Percentiles rank a stretch among this genome's conserved stretches.
These are phyloP conservation scores for Chlamydomonas schloesseri DNA, from an alignment of 139 green algal genomes.

Conservation along the genomic window DNA sequence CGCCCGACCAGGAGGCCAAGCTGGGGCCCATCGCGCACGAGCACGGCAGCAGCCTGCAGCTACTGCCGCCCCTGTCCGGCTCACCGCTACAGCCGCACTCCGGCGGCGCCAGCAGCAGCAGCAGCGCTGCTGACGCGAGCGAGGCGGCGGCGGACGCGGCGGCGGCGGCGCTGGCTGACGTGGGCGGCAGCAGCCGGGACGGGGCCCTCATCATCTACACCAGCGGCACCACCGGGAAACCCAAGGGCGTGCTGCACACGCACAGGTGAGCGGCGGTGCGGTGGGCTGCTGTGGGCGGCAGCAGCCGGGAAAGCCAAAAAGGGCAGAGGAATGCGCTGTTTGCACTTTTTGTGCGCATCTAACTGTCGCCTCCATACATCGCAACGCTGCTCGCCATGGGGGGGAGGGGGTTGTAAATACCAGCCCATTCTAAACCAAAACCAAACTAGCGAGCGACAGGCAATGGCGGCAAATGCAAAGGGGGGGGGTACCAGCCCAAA, in stretches of 20 bases:
- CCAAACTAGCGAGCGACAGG: too few species aligned
- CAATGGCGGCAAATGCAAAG: too few species aligned
- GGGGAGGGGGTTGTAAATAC: too few species aligned
- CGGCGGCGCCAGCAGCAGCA: not conserved
- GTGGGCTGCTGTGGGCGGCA: too few species aligned
- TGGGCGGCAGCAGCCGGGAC: constrained; percentile 2
- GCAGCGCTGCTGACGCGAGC: too few species aligned
- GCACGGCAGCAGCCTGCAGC: constrained; percentile 38
- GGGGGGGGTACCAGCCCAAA: too few species aligned
- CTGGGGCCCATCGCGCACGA: constrained; percentile 25
- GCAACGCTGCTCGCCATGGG: too few species aligned
- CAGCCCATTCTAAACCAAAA: too few species aligned
- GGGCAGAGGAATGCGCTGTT: too few species aligned
- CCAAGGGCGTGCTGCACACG: constrained; percentile 92
- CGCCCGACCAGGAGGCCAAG: constrained; percentile 22
- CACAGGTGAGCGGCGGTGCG: constrained; percentile 67
- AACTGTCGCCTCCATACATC: too few species aligned
- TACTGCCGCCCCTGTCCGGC: constrained; percentile 23
- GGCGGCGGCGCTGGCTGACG: not conserved
- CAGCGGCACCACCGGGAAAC: constrained; percentile 94
- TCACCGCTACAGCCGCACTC: not conserved
- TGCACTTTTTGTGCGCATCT: too few species aligned
- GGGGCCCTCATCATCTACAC: constrained; percentile 97
- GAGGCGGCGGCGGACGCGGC: not conserved
- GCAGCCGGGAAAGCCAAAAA: too few species aligned